Percentiles rank a stretch among this genome's conserved stretches.
These are phyloP conservation scores for Penicillium egyptiacum DNA, from an alignment of 495 filamentous ascomycete genomes.

Conservation along the genomic window DNA sequence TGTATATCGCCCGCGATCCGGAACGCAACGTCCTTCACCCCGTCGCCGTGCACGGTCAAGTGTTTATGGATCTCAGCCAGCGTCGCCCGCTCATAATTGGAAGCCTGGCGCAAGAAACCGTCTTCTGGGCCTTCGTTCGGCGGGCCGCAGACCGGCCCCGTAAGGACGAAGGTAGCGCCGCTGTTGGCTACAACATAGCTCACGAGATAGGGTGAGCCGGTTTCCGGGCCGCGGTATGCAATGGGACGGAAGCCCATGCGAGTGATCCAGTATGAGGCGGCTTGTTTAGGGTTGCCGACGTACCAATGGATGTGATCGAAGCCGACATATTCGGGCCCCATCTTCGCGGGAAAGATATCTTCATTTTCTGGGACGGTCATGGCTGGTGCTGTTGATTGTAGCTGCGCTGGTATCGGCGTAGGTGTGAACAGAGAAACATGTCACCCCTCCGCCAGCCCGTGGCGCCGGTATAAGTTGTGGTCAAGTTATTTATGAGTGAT, in stretches of 20 bases:
- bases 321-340: conserved; percentile 56
- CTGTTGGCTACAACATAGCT: conserved; percentile 73
- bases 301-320: conserved; percentile 85
- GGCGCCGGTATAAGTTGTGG: not conserved
- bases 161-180: conserved; percentile 69
- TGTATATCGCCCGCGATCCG: conserved; percentile 67
- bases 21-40: conserved; percentile 80
- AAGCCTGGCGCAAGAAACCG: conserved; percentile 7
- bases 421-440: not conserved
- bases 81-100: conserved; percentile 45
- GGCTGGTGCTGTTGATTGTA: conserved; percentile 1
- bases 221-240: conserved; percentile 78
- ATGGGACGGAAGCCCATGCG: conserved; percentile 70
- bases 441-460: conserved; percentile 1
- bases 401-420: not conserved
- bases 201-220: conserved; percentile 66
- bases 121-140: conserved; percentile 29
- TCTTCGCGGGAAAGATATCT: conserved; percentile 23
- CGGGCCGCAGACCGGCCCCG: conserved; percentile 61
- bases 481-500: conserved; percentile 7
- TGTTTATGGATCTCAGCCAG: conserved; percentile 67
- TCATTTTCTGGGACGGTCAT: conserved; percentile 20
- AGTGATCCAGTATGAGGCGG: conserved; percentile 73
- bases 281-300: conserved; percentile 85
- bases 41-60: conserved; percentile 73